Conservation (phyloP, 2,329 filamentous ascomycete genomes). For the Hypoxylon sp. region DNA sequence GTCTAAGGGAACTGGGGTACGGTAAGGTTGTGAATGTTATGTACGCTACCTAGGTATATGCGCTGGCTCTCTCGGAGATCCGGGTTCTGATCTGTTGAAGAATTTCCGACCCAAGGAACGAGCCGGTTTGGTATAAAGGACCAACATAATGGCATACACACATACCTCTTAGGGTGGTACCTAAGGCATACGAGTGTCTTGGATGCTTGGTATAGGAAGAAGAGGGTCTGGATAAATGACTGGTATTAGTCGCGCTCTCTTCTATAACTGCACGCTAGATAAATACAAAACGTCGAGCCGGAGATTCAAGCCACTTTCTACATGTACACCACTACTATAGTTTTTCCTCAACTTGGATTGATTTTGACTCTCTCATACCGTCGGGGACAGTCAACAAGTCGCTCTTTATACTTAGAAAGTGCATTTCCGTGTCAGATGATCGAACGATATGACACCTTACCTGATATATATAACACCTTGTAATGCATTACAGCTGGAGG, state of each 20-base stretch:
- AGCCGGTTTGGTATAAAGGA: not conserved
- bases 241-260: conserved; percentile 1
- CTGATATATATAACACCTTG: conserved; percentile 21
- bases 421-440: conserved; percentile 14
- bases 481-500: conserved; percentile 23
- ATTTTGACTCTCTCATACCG: not conserved
- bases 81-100: conserved; percentile 2
- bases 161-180: no score
- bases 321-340: not conserved
- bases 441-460: conserved; percentile 8
- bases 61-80: not conserved
- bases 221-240: conserved; percentile 6
- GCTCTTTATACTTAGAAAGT: conserved; percentile 5
- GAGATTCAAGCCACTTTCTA: not conserved
- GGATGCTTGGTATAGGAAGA: not conserved
- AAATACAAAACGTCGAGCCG: not conserved
- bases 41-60: not conserved
- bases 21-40: not conserved
- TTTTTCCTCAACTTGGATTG: not conserved
- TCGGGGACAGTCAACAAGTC: not conserved
- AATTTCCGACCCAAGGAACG: conserved; percentile 7
- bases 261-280: not conserved
- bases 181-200: not conserved
- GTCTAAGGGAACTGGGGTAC: not conserved
- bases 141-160: no score